Evolutionary conservation across 768 basidiomycete genomes (phyloP), one percentile per base, ranked within the genome.

Genomic region (Lactarius indigo): DNA sequence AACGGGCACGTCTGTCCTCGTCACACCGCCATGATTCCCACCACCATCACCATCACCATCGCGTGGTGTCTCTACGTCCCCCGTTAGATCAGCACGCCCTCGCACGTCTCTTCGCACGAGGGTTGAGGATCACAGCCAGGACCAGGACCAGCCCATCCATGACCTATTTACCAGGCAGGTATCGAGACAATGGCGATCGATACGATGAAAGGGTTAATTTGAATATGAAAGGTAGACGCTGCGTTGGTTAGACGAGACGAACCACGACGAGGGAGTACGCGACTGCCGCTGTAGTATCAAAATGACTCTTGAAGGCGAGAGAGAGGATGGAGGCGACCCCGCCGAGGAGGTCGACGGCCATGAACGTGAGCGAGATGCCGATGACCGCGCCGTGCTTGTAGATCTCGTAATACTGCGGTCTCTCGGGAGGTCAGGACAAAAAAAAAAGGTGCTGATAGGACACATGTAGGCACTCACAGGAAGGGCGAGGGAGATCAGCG

Each of bases 351-450:
- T 94, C 92, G 59, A 93, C 80, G 10, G 76, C 69, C 78, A 93
- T 87, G 77, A 93, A 92, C 8, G 79, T 52, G 54, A 89, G 77
- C 1, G 87, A 90, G 60, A 94, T 85, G 9, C 92, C 91, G 28
- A 84, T 72, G 44, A 89, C 87, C 69, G 86, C 83, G 68, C 79
- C 79, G 71, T 81, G 79, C 68, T 83, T 83, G 76, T 83, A 88
- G 55, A 94, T 92, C 73, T 92, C 90, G 74, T 82, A 85, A 71
- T 88, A 93, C 74, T 94, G 91, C 0, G 92, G 85, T 1, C 79
- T 78, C 37, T 10, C 12, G 12, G 35, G 35, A 35, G 33, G n/a
- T n/a, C n/a, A n/a, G n/a, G n/a, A n/a, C n/a, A n/a, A n/a, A n/a
- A n/a, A n/a, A n/a, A n/a, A n/a, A n/a, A n/a, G n/a, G n/a, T n/a